Percentiles rank a stretch among this genome's conserved stretches.
These are phyloP conservation scores for Eucalyptus curtisii DNA, from an alignment of 345 rosid genomes.

Conservation along the genomic window DNA sequence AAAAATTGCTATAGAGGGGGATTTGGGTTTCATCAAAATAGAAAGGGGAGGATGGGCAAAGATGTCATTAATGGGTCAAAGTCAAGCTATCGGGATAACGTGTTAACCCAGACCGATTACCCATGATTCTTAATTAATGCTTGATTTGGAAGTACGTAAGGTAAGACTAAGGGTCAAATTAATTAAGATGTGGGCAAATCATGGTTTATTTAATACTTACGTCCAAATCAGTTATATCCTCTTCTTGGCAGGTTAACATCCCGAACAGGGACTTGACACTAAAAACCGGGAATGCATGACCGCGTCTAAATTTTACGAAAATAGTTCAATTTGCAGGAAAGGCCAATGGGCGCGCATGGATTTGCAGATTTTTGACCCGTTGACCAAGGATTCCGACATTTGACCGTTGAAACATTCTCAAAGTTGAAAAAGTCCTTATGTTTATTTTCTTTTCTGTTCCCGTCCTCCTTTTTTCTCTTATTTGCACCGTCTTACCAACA, in stretches of 20 bases:
- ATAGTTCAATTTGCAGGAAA: not conserved
- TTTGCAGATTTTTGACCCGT: not conserved
- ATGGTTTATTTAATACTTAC: no score
- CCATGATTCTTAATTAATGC: not conserved
- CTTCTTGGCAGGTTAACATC: not conserved
- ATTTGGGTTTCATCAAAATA: not conserved
- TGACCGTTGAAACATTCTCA: not conserved
- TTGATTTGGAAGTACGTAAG: not conserved
- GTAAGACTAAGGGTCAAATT: not conserved
- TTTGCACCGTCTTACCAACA: not conserved
- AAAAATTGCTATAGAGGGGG: not conserved
- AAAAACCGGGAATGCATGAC: not conserved
- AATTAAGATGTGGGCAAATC: not conserved
- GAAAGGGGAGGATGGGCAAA: not conserved
- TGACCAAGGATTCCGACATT: not conserved
- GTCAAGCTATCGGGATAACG: not conserved
- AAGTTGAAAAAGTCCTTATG: not conserved
- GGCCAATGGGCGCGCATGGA: not conserved
- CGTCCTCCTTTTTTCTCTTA: not conserved
- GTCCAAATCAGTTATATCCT: not conserved
- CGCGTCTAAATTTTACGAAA: not conserved
- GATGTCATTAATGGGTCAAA: not conserved
- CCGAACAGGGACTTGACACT: not conserved
- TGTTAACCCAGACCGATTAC: not conserved
- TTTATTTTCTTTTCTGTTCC: not conserved